Conservation (phyloP, 169 alveolate species). For the Plasmodium coatneyi region DNA sequence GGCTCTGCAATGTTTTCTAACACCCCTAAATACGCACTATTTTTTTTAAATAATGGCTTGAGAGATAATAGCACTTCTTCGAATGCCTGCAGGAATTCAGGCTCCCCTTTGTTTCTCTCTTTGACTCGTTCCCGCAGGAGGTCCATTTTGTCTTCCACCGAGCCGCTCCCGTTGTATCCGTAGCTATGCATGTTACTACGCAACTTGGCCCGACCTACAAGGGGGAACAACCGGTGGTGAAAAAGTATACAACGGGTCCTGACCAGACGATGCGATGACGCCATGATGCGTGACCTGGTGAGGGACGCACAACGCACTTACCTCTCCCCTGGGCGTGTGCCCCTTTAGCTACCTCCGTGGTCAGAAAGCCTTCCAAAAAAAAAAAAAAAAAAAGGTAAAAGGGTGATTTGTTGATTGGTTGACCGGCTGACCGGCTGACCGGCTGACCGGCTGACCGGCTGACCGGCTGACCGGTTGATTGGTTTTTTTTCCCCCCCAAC, state of each 20-base stretch:
- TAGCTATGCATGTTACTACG: constrained; percentile 11
- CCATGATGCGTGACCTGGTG: not conserved
- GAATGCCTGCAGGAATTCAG: constrained; percentile 68
- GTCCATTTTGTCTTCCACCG: constrained; percentile 38
- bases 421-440: not conserved
- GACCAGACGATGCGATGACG: not conserved
- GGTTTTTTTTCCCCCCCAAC: too few species aligned
- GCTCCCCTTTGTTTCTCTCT: constrained; percentile 31
- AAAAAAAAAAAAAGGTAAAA: not conserved
- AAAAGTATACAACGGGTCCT: not conserved
- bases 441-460: too few species aligned
- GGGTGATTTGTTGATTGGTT: not conserved
- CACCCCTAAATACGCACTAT: constrained; percentile 79
- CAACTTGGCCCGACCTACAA: constrained; percentile 23
- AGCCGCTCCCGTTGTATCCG: constrained; percentile 20
- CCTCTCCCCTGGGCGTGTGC: not conserved
- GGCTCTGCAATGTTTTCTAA: constrained; percentile 85
- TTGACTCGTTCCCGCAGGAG: constrained; percentile 23
- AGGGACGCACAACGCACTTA: not conserved
- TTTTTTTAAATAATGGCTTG: constrained; percentile 77
- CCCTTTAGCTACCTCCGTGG: not conserved
- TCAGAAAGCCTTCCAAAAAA: not conserved
- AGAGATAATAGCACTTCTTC: constrained; percentile 78
- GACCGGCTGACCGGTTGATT: too few species aligned
- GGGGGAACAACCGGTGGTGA: not conserved